Conservation (phyloP, 306 rosid genomes). For the Trifolium dubium region DNA sequence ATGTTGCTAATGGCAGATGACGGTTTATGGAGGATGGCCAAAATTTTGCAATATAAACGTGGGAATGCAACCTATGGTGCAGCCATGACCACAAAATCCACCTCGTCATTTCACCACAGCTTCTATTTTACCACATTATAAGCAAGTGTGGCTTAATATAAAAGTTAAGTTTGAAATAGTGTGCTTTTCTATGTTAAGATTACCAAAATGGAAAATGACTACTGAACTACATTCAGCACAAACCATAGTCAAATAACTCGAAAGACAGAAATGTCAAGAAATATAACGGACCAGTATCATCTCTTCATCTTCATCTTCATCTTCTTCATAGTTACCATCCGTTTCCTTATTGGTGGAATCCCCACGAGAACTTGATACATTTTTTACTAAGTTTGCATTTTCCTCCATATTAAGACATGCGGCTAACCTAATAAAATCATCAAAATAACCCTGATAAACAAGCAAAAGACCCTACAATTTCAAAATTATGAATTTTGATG, state of each 20-base stretch:
- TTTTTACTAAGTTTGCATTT: conserved; percentile 43
- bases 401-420: conserved; percentile 51
- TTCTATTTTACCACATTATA: conserved; percentile 10
- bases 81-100: neutral
- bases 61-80: neutral
- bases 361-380: conserved; percentile 46
- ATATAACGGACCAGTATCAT: conserved; percentile 54
- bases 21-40: neutral
- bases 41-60: neutral
- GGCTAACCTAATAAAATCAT: conserved; percentile 51
- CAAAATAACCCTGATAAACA: conserved; percentile 34
- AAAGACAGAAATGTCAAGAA: conserved; percentile 11
- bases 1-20: neutral
- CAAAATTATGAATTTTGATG: conserved; percentile 24
- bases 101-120: neutral
- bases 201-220: conserved; percentile 29
- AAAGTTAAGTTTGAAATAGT: neutral
- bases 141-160: conserved; percentile 4
- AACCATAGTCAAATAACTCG: conserved; percentile 21
- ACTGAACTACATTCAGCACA: conserved; percentile 8
- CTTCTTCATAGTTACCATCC: conserved; percentile 47
- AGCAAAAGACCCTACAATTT: conserved; percentile 18
- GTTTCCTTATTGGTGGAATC: conserved; percentile 45
- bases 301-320: conserved; percentile 61
- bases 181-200: conserved; percentile 14